Conservation (phyloP, 768 basidiomycete genomes). For the Amanita pallidorosea region DNA sequence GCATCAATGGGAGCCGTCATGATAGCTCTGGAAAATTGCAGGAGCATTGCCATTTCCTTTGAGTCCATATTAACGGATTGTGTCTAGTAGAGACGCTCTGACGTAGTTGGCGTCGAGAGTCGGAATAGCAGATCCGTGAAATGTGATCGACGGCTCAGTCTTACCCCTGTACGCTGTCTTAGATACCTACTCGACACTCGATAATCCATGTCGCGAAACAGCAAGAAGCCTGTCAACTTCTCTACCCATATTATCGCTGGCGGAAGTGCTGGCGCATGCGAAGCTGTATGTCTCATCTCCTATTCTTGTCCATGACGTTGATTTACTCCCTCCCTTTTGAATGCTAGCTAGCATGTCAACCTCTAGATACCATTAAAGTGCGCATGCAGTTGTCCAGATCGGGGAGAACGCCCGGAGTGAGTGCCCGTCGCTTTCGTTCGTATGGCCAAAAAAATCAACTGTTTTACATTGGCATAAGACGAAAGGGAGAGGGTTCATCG, state of each 20-base stretch:
- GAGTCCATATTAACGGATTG: no score
- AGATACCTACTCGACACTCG: no score
- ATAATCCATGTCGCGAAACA: constrained; percentile 37
- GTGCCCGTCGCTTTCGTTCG: constrained; percentile 20
- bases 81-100: no score
- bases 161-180: not conserved
- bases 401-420: constrained; percentile 69
- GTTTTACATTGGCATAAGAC: constrained; percentile 40
- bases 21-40: no score
- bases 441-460: constrained; percentile 1
- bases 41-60: no score
- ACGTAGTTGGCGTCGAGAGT: no score
- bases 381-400: constrained; percentile 98
- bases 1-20: no score
- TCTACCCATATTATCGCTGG: constrained; percentile 91
- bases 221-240: constrained; percentile 70
- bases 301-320: not conserved
- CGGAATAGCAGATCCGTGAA: no score
- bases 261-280: constrained; percentile 87
- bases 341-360: constrained; percentile 69
- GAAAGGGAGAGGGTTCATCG: constrained; percentile 85
- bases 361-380: constrained; percentile 98
- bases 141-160: not conserved
- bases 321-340: not conserved
- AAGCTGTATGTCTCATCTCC: constrained; percentile 53